Conservation (phyloP, 805 yeast species). For the Blastobotrys parvus region DNA sequence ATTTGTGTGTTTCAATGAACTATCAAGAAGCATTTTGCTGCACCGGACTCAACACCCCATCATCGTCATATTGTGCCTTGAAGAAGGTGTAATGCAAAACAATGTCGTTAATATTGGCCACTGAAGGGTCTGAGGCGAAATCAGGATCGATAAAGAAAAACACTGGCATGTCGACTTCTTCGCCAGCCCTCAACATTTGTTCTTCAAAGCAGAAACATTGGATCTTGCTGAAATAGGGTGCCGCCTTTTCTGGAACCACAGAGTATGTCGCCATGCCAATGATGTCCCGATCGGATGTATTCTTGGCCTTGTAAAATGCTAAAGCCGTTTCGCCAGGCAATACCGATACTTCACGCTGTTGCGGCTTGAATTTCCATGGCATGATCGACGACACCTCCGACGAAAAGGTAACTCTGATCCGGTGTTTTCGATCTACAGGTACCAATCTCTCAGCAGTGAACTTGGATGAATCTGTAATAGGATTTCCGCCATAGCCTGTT, state of each 20-base stretch:
- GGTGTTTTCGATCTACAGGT: constrained; percentile 78
- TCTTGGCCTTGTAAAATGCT: constrained; percentile 90
- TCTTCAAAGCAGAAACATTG: constrained; percentile 99
- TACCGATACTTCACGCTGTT: constrained; percentile 85
- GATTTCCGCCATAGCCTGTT: constrained; percentile 95
- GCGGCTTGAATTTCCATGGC: constrained; percentile 94
- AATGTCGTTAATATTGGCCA: constrained; percentile 85
- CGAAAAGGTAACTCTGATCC: constrained; percentile 79
- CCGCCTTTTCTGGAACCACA: constrained; percentile 92
- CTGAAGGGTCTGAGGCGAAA: constrained; percentile 82
- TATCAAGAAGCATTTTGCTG: constrained; percentile 2
- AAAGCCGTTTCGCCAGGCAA: constrained; percentile 97
- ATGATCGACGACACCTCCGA: constrained; percentile 83
- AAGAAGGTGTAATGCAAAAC: constrained; percentile 90
- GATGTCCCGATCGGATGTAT: constrained; percentile 75
- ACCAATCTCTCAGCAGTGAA: constrained; percentile 81
- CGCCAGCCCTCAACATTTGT: constrained; percentile 87
- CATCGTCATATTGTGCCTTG: constrained; percentile 30
- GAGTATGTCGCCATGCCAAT: constrained; percentile 98
- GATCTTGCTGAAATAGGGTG: constrained; percentile 92
- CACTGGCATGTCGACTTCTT: constrained; percentile 98
- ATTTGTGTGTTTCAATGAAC: too few species aligned
- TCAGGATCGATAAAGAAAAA: constrained; percentile 97
- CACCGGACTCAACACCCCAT: constrained; percentile 20
- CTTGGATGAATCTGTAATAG: constrained; percentile 72